Conservation (phyloP, 306 rosid species). For the Vigna nakashimae region DNA sequence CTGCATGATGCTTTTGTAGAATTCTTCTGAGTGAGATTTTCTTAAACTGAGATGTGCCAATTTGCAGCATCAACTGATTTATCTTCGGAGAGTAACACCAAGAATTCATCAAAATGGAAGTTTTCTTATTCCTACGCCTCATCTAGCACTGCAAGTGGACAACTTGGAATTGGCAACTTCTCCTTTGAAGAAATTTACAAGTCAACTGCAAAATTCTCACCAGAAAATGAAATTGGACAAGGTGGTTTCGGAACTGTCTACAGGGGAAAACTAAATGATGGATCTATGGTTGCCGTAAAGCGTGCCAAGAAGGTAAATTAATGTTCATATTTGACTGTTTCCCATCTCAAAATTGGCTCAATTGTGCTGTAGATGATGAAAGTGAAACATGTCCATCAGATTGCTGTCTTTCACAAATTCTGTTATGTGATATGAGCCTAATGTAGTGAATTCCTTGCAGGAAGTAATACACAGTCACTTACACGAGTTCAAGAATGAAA, state of each 20-base stretch:
- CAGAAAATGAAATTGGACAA: conserved; percentile 68
- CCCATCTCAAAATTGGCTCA: conserved; percentile 14
- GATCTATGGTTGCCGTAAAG: conserved; percentile 82
- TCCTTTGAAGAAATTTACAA: conserved; percentile 75
- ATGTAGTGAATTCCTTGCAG: conserved; percentile 56
- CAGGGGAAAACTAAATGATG: conserved; percentile 77
- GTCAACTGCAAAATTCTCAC: conserved; percentile 84
- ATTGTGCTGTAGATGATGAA: conserved; percentile 23
- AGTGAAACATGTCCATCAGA: conserved; percentile 13
- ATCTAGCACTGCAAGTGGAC: conserved; percentile 61
- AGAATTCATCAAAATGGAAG: conserved; percentile 61
- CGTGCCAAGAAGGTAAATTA: conserved; percentile 78
- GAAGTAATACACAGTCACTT: conserved; percentile 49
- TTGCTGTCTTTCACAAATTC: background rate
- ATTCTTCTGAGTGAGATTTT: conserved; percentile 31
- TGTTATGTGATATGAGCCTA: conserved; percentile 9
- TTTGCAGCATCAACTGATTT: conserved; percentile 65
- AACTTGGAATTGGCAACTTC: conserved; percentile 58
- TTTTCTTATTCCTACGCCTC: conserved; percentile 62
- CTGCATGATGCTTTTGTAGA: background rate
- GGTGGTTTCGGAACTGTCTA: conserved; percentile 92
- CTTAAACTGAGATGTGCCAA: conserved; percentile 14
- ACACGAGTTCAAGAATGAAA: conserved; percentile 86
- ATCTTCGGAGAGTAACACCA: conserved; percentile 61
- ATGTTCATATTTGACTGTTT: conserved; percentile 35